These are phyloP conservation scores for Solanum hybrid DNA, from an alignment of 305 asterid genomes.

Conservation along the genomic window DNA sequence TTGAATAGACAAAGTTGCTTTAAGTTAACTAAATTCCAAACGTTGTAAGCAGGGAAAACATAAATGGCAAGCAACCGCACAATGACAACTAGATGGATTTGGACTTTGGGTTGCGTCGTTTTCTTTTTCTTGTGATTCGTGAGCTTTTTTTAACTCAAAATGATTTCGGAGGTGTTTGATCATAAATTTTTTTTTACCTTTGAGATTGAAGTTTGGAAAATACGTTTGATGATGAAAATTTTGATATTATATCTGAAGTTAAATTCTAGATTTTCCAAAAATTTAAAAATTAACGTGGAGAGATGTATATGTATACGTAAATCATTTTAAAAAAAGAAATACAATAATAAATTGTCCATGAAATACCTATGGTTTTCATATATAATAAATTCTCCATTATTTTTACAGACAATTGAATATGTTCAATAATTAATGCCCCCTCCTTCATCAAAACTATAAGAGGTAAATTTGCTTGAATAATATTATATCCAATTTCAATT, in stretches of 20 bases:
- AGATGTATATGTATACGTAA: background rate
- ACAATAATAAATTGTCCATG: background rate
- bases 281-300: background rate
- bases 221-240: background rate
- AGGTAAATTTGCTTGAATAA: background rate
- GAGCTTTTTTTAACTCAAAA: background rate
- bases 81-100: conserved; percentile 3
- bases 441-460: background rate
- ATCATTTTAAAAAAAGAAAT: background rate
- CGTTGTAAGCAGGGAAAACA: background rate
- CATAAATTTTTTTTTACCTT: background rate
- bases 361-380: background rate
- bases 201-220: background rate
- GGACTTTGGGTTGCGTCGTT: background rate
- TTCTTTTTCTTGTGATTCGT: background rate
- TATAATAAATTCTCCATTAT: background rate
- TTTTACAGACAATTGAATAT: background rate
- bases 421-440: background rate
- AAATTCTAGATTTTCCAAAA: too few species aligned
- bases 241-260: background rate
- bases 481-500: background rate
- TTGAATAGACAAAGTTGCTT: background rate
- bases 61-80: background rate
- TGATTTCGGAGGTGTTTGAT: background rate
- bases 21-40: background rate